Conservation (phyloP, 345 rosid species). For the Bruguiera parviflora region DNA sequence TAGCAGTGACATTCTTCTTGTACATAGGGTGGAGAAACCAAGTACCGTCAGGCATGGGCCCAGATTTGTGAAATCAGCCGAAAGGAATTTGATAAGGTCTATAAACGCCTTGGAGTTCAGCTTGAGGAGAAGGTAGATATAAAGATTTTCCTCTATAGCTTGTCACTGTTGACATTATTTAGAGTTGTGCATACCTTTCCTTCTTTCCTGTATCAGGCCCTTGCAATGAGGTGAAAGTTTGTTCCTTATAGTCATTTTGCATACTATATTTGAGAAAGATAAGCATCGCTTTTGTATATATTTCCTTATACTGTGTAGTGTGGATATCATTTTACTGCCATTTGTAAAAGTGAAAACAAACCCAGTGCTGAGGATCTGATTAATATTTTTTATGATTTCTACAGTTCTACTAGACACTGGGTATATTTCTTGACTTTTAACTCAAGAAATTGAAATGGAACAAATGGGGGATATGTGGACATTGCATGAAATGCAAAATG, state of each 20-base stretch:
- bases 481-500: constrained; percentile 4
- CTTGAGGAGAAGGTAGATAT: constrained; percentile 79
- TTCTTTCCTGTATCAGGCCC: too few relatives aligned
- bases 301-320: too few relatives aligned
- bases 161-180: background rate
- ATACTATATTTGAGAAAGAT: too few relatives aligned
- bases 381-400: too few relatives aligned
- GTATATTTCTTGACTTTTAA: background rate
- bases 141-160: background rate
- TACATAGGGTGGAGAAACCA: constrained; percentile 73
- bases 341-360: too few relatives aligned
- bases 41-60: constrained; percentile 76
- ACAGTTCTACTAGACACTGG: too few relatives aligned
- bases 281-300: too few relatives aligned
- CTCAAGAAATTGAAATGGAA: background rate
- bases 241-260: too few relatives aligned
- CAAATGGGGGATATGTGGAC: background rate
- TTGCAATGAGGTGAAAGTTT: too few relatives aligned
- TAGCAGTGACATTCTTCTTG: background rate
- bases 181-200: too few relatives aligned
- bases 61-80: constrained; percentile 76
- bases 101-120: constrained; percentile 67
- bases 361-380: too few relatives aligned
- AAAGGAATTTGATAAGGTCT: constrained; percentile 75
- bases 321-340: too few relatives aligned